Base-by-base conservation (phyloP, 371 early-diverging fungal species). In the Syncephalastrum sp. region DNA sequence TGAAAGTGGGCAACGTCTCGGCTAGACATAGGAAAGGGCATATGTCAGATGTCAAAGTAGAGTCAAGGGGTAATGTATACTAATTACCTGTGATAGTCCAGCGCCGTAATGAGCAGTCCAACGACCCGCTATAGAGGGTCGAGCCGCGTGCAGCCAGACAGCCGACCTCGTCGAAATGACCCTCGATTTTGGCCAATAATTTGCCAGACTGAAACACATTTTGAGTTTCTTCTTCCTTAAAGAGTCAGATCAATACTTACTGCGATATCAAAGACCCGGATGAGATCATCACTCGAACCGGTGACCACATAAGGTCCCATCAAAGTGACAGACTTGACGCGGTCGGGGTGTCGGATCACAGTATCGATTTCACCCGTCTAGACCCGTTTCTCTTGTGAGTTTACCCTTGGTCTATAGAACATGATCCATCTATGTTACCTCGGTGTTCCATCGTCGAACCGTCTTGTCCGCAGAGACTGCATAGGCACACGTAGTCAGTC, bases 81-180 rank as follows among this genome's bases (percentile, higher is more conserved):
- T 27, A 47, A 24, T 61, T 79, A 77, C 81, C 79, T 29, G 77
- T 72, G 13, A 93, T 57, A 0, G 79, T 64, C 94, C 94, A 94
- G 16, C 72, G 70, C 27, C 93, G 82, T 17, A 94, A 61, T 0
- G 94, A 92, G 21, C 84, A 79, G 65, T 94, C 94, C 27, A 91
- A 67, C 0, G 91, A 90, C 8, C 77, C 90, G 24, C 89, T 86
- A 66, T 85, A 87, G 3, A 92, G 58, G 0, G 77, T 85, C 1
- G 76, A 63, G 10, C 86, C 87, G 17, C 61, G 33, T 0, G 82
- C 65, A 1, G 65, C 66, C 56, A 93, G 72, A 47, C 82, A 68
- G 2, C 88, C 79, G 4, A 94, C 84, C 62, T 93, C 92, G 64
- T 90, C 92, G 66, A 86, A 92, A 64, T 94, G 94, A 3, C 87